These are phyloP conservation scores for Saccharomyces kudriavzevii DNA, from an alignment of 805 yeast species.

Conservation along the genomic window DNA sequence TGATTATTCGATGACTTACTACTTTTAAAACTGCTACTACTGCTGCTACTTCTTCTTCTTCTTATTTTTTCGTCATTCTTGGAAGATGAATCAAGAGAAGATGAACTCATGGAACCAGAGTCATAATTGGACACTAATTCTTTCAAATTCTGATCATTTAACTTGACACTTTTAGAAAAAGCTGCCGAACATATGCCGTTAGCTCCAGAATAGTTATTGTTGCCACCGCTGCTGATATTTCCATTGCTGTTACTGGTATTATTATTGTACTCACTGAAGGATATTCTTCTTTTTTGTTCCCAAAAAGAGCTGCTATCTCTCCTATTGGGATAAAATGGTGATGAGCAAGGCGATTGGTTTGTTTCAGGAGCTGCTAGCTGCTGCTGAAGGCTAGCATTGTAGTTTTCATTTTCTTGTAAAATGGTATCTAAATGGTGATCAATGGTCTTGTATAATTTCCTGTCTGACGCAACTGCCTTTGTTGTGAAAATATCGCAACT, in stretches of 20 bases:
- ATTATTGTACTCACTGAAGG: conserved; percentile 19
- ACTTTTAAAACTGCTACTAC: conserved; percentile 16
- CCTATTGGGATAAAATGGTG: conserved; percentile 8
- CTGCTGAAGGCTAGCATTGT: conserved; percentile 28
- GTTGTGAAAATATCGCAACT: conserved; percentile 93
- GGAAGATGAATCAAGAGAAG: conserved; percentile 22
- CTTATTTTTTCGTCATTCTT: conserved; percentile 10
- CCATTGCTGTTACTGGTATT: background rate
- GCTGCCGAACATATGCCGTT: background rate
- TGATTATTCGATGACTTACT: conserved; percentile 1
- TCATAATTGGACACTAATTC: conserved; percentile 25
- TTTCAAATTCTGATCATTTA: conserved; percentile 31
- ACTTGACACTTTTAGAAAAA: conserved; percentile 19
- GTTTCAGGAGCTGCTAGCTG: conserved; percentile 15
- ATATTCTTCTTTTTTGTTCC: conserved; percentile 36
- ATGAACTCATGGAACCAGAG: conserved; percentile 24
- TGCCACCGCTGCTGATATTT: background rate
- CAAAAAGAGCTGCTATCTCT: conserved; percentile 30
- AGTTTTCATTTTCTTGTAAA: conserved; percentile 32
- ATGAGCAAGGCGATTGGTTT: conserved; percentile 4
- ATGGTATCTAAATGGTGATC: conserved; percentile 66
- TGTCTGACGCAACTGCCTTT: conserved; percentile 83
- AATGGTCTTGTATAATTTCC: conserved; percentile 78
- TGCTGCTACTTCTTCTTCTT: conserved; percentile 21
- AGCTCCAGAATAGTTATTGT: background rate